phyloP scores from a whole-genome alignment of 192 early-diverging fungal species.

The Borealophlyctis nickersoniae region DNA sequence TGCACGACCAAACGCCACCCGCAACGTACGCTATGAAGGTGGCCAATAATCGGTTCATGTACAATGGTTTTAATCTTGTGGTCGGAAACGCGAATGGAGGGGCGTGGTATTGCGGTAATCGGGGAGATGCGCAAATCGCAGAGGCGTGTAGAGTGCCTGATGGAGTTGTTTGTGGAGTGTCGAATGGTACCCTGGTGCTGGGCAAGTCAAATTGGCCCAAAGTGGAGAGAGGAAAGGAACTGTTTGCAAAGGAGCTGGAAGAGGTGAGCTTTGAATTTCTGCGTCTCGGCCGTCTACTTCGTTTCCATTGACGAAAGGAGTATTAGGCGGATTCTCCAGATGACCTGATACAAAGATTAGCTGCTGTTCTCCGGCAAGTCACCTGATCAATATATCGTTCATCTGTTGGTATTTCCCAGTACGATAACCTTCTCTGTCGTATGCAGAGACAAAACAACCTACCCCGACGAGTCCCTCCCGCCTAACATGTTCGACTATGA shows the following conservation, averaged over 20 bases:
- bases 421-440: no score
- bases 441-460: slow-evolving; percentile 11
- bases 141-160: not conserved
- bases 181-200: slow-evolving; percentile 30
- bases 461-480: slow-evolving; percentile 14
- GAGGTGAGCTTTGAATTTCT: not conserved
- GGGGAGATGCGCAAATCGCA: slow-evolving; percentile 10
- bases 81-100: slow-evolving; percentile 15
- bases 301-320: not conserved
- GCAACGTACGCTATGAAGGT: slow-evolving; percentile 13
- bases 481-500: slow-evolving; percentile 14
- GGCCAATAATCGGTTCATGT: slow-evolving; percentile 1
- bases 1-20: not conserved
- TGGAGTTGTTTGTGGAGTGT: slow-evolving; percentile 31
- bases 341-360: no score
- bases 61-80: slow-evolving; percentile 48
- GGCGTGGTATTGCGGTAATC: slow-evolving; percentile 34
- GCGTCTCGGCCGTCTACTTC: not conserved
- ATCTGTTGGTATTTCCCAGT: no score
- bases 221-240: slow-evolving; percentile 20
- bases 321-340: not conserved
- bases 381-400: no score
- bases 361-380: no score
- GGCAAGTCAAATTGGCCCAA: slow-evolving; percentile 32
- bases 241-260: slow-evolving; percentile 6